Evolutionary conservation across 1,284 basidiomycete genomes (phyloP), one percentile per base, ranked within the genome.

Genomic region (Amylostereum chailletii): DNA sequence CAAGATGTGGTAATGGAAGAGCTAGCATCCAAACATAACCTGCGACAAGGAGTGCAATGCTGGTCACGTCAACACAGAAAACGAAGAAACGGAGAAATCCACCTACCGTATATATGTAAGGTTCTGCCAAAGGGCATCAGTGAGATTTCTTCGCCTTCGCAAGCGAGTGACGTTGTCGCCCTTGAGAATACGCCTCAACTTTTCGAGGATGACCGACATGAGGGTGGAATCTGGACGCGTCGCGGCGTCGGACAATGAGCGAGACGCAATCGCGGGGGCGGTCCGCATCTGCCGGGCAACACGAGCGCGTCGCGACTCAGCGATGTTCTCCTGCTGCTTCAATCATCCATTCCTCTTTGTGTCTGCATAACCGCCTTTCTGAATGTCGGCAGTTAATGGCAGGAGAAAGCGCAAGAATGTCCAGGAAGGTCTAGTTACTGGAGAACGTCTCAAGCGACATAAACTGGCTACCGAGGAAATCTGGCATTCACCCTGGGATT

Each of bases 11-110:
- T 10, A 76, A 71, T 3, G 91, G 91, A 47, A 94, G 73, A 7
- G 76, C 65, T 4, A 83, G 54, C 63, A 94, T 74, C 90, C 92
- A 94, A 29, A 77, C 49, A 62, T 86, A 81, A 10, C 90, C 90
- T 9, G 71, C 63, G 30, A 74, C 49, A 40, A 88, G 77, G 30
- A 94, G 65, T 2, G 70, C 34, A 3, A 75, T 52, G 59, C 87
- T 87, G 48, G 8, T 8, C 46, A 11, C 31, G 32, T 46, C 42
- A 51, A 41, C 39, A 19, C 19, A 37, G 6, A 49, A 27, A 39
- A 19, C 32, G 29, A 38, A 7, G 11, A 32, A 38, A 42, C 26
- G 2, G 30, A 46, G 11, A 31, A 43, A 27, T 29, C 3, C 3
- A 60, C 70, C 46, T 48, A 71, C 69, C 59, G 65, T 43, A 71